phyloP scores from a whole-genome alignment of 148 eudicot genomes.

The Chenopodium suecicum region DNA sequence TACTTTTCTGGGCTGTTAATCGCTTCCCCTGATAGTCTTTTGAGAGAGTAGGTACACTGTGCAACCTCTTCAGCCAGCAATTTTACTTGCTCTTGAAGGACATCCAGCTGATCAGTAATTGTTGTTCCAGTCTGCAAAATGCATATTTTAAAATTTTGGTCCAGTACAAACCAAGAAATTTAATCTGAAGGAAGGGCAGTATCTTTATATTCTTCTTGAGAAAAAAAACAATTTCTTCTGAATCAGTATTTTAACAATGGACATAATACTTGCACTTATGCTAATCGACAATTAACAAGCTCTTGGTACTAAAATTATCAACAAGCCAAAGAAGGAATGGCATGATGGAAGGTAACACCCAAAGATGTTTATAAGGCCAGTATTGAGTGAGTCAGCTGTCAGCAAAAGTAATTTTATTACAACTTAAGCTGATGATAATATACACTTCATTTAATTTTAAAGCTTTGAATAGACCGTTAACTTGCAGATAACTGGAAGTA shows the following conservation, averaged over 20 bases:
- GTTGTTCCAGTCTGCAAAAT: constrained; percentile 48
- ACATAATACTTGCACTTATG: background rate
- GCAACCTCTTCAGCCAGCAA: constrained; percentile 89
- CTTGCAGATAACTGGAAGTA: background rate
- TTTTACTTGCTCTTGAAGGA: constrained; percentile 79
- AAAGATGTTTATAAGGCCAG: background rate
- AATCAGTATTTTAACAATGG: background rate
- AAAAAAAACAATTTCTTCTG: background rate
- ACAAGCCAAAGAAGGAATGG: background rate
- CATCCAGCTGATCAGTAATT: constrained; percentile 67
- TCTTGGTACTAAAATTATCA: background rate
- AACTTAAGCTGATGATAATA: background rate
- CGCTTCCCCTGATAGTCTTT: constrained; percentile 19
- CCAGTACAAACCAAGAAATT: constrained; percentile 4
- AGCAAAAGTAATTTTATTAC: background rate
- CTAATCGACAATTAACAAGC: background rate
- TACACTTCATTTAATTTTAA: background rate
- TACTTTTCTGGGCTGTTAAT: constrained; percentile 16
- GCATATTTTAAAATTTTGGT: background rate
- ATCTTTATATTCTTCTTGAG: background rate
- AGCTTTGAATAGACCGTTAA: background rate
- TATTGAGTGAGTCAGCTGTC: background rate
- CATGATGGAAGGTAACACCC: background rate
- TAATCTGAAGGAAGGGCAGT: background rate
- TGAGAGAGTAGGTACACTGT: constrained; percentile 66